These are phyloP conservation scores for Rhizopus arrhizus DNA, from an alignment of 371 early-diverging fungal species.

Conservation along the genomic window DNA sequence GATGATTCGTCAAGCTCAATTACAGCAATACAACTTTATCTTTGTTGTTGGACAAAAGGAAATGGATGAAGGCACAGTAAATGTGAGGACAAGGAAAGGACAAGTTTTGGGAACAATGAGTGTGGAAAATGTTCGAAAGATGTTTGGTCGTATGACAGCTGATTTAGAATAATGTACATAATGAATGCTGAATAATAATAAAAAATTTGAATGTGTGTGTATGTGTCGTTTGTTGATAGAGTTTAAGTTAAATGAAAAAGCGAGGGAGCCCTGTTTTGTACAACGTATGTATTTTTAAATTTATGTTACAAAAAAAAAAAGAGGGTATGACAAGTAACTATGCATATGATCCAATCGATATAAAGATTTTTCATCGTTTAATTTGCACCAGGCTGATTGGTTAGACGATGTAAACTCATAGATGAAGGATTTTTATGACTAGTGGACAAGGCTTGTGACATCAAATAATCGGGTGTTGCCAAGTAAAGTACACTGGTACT, in stretches of 20 bases:
- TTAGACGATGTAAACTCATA: background rate
- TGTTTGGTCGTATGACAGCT: constrained; percentile 48
- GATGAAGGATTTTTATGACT: constrained; percentile 4
- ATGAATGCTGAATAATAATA: constrained; percentile 9
- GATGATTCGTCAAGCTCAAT: constrained; percentile 87
- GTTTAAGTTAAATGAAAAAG: no score
- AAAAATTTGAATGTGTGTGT: background rate
- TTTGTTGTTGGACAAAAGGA: constrained; percentile 96
- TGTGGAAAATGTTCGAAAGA: constrained; percentile 41
- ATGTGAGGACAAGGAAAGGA: constrained; percentile 77
- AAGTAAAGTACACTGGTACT: constrained; percentile 20
- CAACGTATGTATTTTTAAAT: no score
- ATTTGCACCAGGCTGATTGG: no score
- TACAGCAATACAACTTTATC: constrained; percentile 89
- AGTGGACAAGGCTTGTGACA: constrained; percentile 18
- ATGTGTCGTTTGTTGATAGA: no score
- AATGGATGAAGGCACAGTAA: constrained; percentile 78
- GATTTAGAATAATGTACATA: constrained; percentile 37
- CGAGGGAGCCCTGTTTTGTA: no score
- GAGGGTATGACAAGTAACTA: no score
- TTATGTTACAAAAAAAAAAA: no score
- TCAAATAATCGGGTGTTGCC: constrained; percentile 25
- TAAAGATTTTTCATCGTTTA: no score
- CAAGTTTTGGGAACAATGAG: constrained; percentile 56
- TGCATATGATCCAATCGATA: no score